These are phyloP conservation scores for Wilcoxina mikolae DNA, from an alignment of 495 filamentous ascomycete genomes.

Conservation along the genomic window DNA sequence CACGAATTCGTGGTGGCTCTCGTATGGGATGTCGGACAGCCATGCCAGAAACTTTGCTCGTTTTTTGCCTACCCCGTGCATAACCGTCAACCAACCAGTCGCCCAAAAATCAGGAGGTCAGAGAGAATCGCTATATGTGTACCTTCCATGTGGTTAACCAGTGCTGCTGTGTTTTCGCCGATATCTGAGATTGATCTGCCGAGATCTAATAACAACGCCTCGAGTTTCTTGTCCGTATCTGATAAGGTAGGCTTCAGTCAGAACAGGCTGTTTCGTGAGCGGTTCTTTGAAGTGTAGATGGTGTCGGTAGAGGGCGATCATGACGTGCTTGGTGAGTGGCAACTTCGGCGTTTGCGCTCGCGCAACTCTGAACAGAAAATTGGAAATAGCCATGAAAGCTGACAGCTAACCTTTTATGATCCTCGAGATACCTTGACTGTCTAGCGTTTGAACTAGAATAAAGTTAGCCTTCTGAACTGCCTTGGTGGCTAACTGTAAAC, in stretches of 20 bases:
- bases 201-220: not conserved
- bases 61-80: not conserved
- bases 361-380: too few species aligned
- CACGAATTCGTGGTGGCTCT: not conserved
- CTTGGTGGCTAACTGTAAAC: not conserved
- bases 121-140: not conserved
- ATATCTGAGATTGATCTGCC: not conserved
- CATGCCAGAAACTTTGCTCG: conserved; percentile 7
- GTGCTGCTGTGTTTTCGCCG: not conserved
- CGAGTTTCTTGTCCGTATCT: not conserved
- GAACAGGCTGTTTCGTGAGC: not conserved
- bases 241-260: not conserved
- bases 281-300: not conserved
- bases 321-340: too few species aligned
- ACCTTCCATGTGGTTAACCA: not conserved
- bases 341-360: too few species aligned
- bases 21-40: conserved; percentile 4
- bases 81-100: not conserved
- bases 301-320: not conserved
- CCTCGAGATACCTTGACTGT: too few species aligned
- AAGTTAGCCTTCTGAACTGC: too few species aligned
- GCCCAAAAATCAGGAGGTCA: too few species aligned
- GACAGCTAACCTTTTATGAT: not conserved
- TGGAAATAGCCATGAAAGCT: too few species aligned
- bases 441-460: too few species aligned